phyloP scores from a whole-genome alignment of 805 yeast species.

The Ogataea methylovora region DNA sequence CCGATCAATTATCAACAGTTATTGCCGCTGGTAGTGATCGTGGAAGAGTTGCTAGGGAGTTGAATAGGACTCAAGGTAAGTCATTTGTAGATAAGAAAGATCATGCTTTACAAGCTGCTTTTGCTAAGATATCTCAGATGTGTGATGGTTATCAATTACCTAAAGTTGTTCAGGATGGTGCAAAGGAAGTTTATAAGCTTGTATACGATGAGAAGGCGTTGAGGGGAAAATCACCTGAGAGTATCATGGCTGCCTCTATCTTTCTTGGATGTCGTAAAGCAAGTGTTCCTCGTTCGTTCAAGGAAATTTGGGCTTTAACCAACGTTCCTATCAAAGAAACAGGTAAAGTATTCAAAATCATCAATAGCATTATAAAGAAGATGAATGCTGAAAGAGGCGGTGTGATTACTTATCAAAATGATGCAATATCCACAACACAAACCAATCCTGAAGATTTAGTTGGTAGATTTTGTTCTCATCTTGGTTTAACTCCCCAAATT shows the following conservation, averaged over 20 bases:
- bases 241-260: slow-evolving; percentile 95
- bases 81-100: slow-evolving; percentile 83
- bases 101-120: slow-evolving; percentile 81
- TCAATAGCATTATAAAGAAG: slow-evolving; percentile 50
- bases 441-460: slow-evolving; percentile 92
- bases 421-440: slow-evolving; percentile 63
- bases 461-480: slow-evolving; percentile 91
- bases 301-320: slow-evolving; percentile 92
- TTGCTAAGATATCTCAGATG: slow-evolving; percentile 85
- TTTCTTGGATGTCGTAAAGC: slow-evolving; percentile 93
- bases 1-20: slow-evolving; percentile 87
- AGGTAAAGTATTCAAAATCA: slow-evolving; percentile 82
- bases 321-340: slow-evolving; percentile 91
- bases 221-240: slow-evolving; percentile 86
- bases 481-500: slow-evolving; percentile 78
- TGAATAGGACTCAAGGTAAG: slow-evolving; percentile 83
- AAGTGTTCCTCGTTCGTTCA: slow-evolving; percentile 87
- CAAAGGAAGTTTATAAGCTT: slow-evolving; percentile 89
- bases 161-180: slow-evolving; percentile 92
- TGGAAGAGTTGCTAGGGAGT: slow-evolving; percentile 78
- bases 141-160: slow-evolving; percentile 96
- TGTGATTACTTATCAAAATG: slow-evolving; percentile 37
- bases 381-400: slow-evolving; percentile 41
- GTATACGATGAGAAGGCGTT: slow-evolving; percentile 82
- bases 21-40: slow-evolving; percentile 85